A percentile compares a stretch with the other conserved stretches of the same genome.
Conservation (phyloP, 108 stramenopile genomes). For the Craspedostauros australis region DNA sequence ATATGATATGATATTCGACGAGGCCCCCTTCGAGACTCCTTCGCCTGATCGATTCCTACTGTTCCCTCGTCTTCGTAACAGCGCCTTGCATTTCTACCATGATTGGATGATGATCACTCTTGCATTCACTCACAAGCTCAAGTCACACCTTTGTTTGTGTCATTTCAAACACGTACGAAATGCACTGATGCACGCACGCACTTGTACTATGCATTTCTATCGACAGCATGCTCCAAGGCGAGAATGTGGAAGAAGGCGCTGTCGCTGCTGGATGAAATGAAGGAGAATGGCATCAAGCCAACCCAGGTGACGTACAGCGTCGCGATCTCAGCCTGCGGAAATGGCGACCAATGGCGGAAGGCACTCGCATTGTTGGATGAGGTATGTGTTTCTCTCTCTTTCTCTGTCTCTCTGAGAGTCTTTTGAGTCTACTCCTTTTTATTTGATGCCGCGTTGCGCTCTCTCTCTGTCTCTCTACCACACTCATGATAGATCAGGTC, state of each 20-base stretch:
- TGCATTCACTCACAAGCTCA: too few species aligned
- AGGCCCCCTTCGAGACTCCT: too few species aligned
- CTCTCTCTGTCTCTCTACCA: too few species aligned
- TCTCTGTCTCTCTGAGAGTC: neutral
- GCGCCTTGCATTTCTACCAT: too few species aligned
- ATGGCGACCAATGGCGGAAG: slow-evolving; percentile 64
- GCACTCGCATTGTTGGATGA: slow-evolving; percentile 56
- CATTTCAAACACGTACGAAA: too few species aligned
- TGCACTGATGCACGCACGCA: too few species aligned
- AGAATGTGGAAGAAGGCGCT: slow-evolving; percentile 56
- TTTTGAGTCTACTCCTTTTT: neutral
- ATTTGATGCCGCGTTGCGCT: neutral
- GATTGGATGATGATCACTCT: too few species aligned
- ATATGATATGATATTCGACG: too few species aligned
- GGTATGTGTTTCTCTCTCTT: slow-evolving; percentile 7
- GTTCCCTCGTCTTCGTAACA: neutral
- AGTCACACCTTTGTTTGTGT: too few species aligned
- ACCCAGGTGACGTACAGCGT: slow-evolving; percentile 59
- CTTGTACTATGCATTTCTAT: slow-evolving; percentile 3
- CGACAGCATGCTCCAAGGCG: slow-evolving; percentile 56
- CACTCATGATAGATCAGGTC: too few species aligned
- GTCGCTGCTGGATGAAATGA: slow-evolving; percentile 68
- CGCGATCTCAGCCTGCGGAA: slow-evolving; percentile 73
- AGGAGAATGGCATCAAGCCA: slow-evolving; percentile 46
- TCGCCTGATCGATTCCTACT: too few species aligned